Base-by-base conservation (phyloP, 768 basidiomycete species). In the Erythrobasidium yunnanense region DNA sequence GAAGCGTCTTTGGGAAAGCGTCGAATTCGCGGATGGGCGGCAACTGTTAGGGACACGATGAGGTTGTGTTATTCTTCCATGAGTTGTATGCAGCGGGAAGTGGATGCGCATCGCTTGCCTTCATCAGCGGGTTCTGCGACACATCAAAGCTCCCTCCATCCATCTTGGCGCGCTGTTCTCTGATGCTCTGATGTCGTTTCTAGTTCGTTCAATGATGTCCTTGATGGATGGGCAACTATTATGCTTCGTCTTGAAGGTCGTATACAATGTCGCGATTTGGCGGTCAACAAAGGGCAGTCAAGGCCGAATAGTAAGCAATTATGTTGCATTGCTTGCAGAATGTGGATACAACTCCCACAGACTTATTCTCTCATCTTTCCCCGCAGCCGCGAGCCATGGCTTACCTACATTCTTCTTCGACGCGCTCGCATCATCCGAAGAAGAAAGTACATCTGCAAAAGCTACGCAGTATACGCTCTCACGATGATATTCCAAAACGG, bases 1-100 rank as follows among this genome's bases (percentile, higher is more conserved):
- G 81, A 11, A 86, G 85, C 13, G 90, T 79, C 76, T 91, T 89
- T 52, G 87, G 86, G 74, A 91, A 91, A 0, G 88, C 88, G 79
- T 91, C 88, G 77, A 89, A 86, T 68, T 83, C 78, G 34, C 83
- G 81, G 38, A 90, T 78, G 0, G 71, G 70, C 1, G 71, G 66
- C 4, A 70, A 67, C 33, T 60, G 49, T 22, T 4, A 33, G 33
- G 29, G 49, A 15, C 17, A 25, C 49, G 25, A 7, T 51, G 13
- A 51, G 11, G 13, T 25, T 51, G 49, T 51, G 8, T 51, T 7
- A 25, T 18, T 13, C 11, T 11, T 11, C 38, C 11, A 42, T 11
- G n/a, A 42, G 11, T 42, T 11, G 38, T 42, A 11, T n/a, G 38
- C 11, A 42, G 38, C 38, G 11, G 11, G 25, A 18, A 25, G 11